phyloP scores from a whole-genome alignment of 371 early-diverging fungal species.

The Mucor lusitanicus region DNA sequence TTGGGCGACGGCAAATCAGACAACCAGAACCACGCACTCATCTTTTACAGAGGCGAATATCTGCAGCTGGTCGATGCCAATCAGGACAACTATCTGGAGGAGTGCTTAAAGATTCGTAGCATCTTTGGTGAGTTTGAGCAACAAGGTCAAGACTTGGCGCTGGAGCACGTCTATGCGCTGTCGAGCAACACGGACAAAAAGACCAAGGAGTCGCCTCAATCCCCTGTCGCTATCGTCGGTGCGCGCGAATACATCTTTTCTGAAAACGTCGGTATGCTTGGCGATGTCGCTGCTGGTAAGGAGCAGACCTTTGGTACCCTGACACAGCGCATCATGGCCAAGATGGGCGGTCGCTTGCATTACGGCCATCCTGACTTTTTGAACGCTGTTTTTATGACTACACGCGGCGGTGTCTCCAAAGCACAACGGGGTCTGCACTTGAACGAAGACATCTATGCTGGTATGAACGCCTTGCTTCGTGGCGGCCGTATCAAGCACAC shows the following conservation, averaged over 20 bases:
- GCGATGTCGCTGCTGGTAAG: constrained; percentile 91
- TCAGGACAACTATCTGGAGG: constrained; percentile 91
- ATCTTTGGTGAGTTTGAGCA: constrained; percentile 89
- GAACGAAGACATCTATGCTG: constrained; percentile 94
- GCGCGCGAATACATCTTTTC: constrained; percentile 92
- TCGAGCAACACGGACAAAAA: neutral
- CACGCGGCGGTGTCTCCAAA: constrained; percentile 87
- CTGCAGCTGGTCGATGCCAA: constrained; percentile 92
- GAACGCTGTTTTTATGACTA: constrained; percentile 88
- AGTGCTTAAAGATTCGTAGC: constrained; percentile 88
- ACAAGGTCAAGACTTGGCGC: constrained; percentile 43
- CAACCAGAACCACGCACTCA: constrained; percentile 88
- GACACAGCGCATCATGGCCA: constrained; percentile 86
- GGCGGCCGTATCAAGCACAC: constrained; percentile 90
- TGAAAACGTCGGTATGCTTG: constrained; percentile 85
- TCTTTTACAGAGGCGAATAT: constrained; percentile 88
- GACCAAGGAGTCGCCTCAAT: neutral
- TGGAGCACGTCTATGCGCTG: constrained; percentile 33
- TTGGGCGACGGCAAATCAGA: constrained; percentile 93
- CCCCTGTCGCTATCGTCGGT: constrained; percentile 91
- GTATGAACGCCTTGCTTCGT: constrained; percentile 85
- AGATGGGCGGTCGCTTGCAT: constrained; percentile 83
- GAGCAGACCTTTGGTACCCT: constrained; percentile 90
- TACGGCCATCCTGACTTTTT: constrained; percentile 95
- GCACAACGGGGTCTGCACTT: constrained; percentile 90